A percentile compares a stretch with the other conserved stretches of the same genome.
These are phyloP conservation scores for Coemansia aciculifera DNA, from an alignment of 192 early-diverging fungal genomes.

Conservation along the genomic window DNA sequence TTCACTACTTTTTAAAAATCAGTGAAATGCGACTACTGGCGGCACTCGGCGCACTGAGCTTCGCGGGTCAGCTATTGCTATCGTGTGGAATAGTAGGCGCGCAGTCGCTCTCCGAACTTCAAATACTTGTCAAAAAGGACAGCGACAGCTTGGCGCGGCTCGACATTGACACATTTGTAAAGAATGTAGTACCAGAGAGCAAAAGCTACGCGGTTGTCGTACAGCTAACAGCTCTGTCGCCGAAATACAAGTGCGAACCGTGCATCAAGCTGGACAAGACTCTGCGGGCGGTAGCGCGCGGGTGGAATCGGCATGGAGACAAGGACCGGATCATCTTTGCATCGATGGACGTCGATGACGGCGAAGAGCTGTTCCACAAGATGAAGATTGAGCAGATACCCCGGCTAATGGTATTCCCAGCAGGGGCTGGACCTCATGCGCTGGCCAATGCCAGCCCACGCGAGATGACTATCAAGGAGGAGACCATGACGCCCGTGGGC, in stretches of 20 bases:
- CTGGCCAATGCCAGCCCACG: slow-evolving; percentile 39
- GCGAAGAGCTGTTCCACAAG: slow-evolving; percentile 48
- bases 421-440: slow-evolving; percentile 28
- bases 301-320: slow-evolving; percentile 33
- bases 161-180: slow-evolving; percentile 29
- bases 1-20: neutral
- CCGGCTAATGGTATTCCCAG: slow-evolving; percentile 47
- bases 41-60: slow-evolving; percentile 12
- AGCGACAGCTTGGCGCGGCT: slow-evolving; percentile 35
- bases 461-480: slow-evolving; percentile 31
- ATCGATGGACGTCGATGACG: slow-evolving; percentile 48
- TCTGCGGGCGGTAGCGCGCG: slow-evolving; percentile 42
- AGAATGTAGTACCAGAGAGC: slow-evolving; percentile 40
- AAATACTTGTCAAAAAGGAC: slow-evolving; percentile 23
- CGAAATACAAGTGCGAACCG: slow-evolving; percentile 48
- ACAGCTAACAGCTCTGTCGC: slow-evolving; percentile 47
- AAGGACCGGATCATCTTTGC: slow-evolving; percentile 31
- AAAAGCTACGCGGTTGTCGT: slow-evolving; percentile 51
- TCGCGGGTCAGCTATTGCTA: neutral
- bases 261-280: slow-evolving; percentile 34
- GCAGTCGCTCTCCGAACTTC: slow-evolving; percentile 32
- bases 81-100: slow-evolving; percentile 2
- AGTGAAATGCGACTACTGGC: slow-evolving; percentile 19
- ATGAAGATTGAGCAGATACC: slow-evolving; percentile 52
- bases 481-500: slow-evolving; percentile 17